Evolutionary conservation across 257 asterid genomes (phyloP), one percentile per base, ranked within the genome.

Genomic region (Cordia subcordata): DNA sequence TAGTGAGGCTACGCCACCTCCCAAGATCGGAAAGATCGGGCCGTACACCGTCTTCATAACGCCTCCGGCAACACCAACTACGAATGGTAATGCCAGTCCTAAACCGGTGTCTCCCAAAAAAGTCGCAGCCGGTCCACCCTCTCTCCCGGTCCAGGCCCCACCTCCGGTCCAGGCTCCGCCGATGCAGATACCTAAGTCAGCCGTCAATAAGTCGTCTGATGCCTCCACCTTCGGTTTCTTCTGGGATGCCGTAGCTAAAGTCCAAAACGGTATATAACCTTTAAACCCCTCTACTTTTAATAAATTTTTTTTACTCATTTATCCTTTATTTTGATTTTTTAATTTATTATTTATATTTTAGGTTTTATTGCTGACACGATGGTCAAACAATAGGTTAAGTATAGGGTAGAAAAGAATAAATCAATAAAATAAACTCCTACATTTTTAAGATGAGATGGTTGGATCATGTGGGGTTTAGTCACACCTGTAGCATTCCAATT

Each of bases 1-100:
- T 0, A 15, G 46, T 0, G 78, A 72, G 15, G 23, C 79, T 10
- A 74, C 78, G 50, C 70, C 81, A 15, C 81, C 84, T 10, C 99
- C 96, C 55, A 80, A 88, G 83, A 92, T 92, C 85, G 99, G 96
- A 9, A 92, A 92, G 94, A 92, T 92, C 91, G 99, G 99, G 2
- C 99, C 99, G 8, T 92, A 92, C 81, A 92, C 97, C 16, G 99
- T 92, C 62, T 92, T 92, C 72, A 80, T 92, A 53, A 92, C 99
- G 57, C 96, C 96, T 61, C 93, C 94, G 6, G 66, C 95, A 8
- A 81, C 96, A 17, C 96, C 95, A 9, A 69, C 63, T 9, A 0
- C 69, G 1, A 53, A 12, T 22, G 14, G 8, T 11, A 52, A 58
- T 49, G 68, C 77, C 10, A 49, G 57, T 55, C 58, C 73, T 0